Evolutionary conservation across 2,329 filamentous ascomycete species (phyloP).

Genomic region (Fusarium multiceps): DNA sequence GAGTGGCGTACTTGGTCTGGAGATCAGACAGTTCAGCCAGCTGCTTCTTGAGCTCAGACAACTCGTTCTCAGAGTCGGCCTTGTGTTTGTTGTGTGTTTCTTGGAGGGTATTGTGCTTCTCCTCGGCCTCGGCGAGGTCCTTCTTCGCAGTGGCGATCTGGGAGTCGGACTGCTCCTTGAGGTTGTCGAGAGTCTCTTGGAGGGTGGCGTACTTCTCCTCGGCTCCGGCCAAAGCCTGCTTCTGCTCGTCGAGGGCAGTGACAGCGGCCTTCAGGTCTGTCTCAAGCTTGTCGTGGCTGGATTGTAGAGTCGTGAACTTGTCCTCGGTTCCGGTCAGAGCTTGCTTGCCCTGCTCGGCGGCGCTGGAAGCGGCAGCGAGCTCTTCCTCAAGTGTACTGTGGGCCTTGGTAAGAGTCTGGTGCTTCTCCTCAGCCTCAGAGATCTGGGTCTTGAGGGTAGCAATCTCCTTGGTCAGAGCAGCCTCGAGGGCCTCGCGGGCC

Average conservation of each 20-base stretch:
- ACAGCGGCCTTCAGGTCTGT: conserved; percentile 44
- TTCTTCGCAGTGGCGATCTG: conserved; percentile 42
- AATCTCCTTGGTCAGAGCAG: conserved; percentile 48
- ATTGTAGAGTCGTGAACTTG: conserved; percentile 43
- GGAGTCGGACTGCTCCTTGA: conserved; percentile 44
- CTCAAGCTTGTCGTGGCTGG: conserved; percentile 46
- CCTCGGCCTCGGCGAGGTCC: conserved; percentile 43
- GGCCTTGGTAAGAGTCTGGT: conserved; percentile 48
- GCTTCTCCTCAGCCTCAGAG: conserved; percentile 49
- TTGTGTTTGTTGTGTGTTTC: conserved; percentile 47
- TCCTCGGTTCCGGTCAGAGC: conserved; percentile 45
- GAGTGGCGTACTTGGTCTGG: conserved; percentile 48
- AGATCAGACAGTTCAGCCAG: conserved; percentile 49
- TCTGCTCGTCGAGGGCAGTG: conserved; percentile 46
- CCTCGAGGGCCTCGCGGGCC: conserved; percentile 51
- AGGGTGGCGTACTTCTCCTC: conserved; percentile 46
- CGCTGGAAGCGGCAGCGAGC: conserved; percentile 45
- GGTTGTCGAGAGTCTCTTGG: conserved; percentile 43
- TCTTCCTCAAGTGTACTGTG: conserved; percentile 49
- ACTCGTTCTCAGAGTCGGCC: conserved; percentile 45
- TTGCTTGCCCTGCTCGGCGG: conserved; percentile 44
- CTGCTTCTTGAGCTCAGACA: conserved; percentile 47
- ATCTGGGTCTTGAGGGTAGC: conserved; percentile 51
- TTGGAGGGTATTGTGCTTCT: conserved; percentile 43
- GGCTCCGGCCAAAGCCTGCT: conserved; percentile 42